Percentiles rank a stretch among this genome's conserved stretches.
phyloP scores from a whole-genome alignment of 2,329 filamentous ascomycete genomes.

The Aureobasidium zeae region DNA sequence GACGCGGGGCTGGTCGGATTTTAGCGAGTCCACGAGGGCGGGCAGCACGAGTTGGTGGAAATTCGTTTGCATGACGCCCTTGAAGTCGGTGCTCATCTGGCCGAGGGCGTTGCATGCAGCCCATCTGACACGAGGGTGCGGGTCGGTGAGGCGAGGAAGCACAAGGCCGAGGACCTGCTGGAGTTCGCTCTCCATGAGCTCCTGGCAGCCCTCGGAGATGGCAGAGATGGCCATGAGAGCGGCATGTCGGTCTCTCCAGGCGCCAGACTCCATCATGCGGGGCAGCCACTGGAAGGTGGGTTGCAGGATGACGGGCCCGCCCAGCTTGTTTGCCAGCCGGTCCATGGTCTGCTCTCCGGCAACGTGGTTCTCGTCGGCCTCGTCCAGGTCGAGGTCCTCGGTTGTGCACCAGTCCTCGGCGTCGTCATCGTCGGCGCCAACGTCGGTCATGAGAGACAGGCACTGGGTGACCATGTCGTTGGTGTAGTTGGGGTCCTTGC shows the following conservation, averaged over 20 bases:
- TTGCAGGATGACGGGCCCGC: conserved; percentile 81
- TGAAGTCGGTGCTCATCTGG: conserved; percentile 99
- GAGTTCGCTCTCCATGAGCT: conserved; percentile 89
- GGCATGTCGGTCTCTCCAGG: conserved; percentile 92
- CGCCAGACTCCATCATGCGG: conserved; percentile 89
- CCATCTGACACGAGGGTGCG: conserved; percentile 90
- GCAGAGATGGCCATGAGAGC: conserved; percentile 98
- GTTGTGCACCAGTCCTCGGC: conserved; percentile 85
- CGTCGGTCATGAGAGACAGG: conserved; percentile 93
- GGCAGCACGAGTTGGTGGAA: conserved; percentile 81
- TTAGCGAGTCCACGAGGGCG: conserved; percentile 84
- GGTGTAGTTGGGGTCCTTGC: conserved; percentile 85
- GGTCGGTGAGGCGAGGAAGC: conserved; percentile 80
- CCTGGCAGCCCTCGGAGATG: conserved; percentile 93
- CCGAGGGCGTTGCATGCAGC: conserved; percentile 97
- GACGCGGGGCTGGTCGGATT: conserved; percentile 83
- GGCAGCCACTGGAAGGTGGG: conserved; percentile 96
- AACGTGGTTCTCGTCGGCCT: conserved; percentile 95
- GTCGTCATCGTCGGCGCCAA: conserved; percentile 89
- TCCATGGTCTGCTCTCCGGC: conserved; percentile 99
- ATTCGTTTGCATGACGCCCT: conserved; percentile 93
- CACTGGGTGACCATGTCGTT: conserved; percentile 98
- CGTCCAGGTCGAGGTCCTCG: conserved; percentile 90
- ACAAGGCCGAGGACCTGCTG: conserved; percentile 91
- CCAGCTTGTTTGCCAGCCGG: conserved; percentile 89